Percentiles rank a stretch among this genome's conserved stretches.
Evolutionary conservation across 441 rosid species (phyloP).

Genomic region (Kokia cookei): DNA sequence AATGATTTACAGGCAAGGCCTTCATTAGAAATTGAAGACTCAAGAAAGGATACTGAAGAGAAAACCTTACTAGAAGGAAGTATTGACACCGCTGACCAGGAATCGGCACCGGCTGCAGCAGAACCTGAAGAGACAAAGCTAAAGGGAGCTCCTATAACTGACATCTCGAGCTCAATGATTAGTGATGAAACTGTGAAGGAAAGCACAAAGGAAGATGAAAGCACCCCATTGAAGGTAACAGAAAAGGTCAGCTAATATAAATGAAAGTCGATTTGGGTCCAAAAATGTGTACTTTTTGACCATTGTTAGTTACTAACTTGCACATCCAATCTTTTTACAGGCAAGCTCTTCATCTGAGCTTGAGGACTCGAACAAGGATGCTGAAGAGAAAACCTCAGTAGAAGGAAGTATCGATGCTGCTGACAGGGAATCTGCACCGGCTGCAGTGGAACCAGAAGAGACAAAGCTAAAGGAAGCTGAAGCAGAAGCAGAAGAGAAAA

Average conservation of each 20-base stretch:
- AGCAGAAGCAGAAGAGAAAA: conserved; percentile 14
- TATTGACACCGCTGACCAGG: background rate
- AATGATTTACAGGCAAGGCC: conserved; percentile 7
- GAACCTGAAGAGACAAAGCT: background rate
- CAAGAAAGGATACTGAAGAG: conserved; percentile 16
- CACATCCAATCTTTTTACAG: background rate
- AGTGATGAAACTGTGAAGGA: conserved; percentile 9
- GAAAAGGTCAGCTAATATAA: conserved; percentile 19
- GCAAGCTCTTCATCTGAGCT: conserved; percentile 4
- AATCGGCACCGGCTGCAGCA: background rate
- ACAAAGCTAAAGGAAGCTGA: background rate
- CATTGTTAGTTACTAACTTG: background rate
- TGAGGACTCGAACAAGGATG: background rate
- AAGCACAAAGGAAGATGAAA: conserved; percentile 18
- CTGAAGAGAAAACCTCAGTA: conserved; percentile 13
- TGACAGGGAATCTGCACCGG: conserved; percentile 1
- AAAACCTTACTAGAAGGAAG: conserved; percentile 12
- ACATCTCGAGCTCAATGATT: conserved; percentile 7
- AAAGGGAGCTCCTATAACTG: conserved; percentile 7
- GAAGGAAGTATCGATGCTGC: conserved; percentile 1
- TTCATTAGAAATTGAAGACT: background rate
- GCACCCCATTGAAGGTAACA: conserved; percentile 1
- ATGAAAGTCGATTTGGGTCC: background rate
- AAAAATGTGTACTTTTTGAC: background rate
- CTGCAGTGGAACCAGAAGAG: background rate